Evolutionary conservation across 345 rosid species (phyloP).

Genomic region (Populus deltoides): DNA sequence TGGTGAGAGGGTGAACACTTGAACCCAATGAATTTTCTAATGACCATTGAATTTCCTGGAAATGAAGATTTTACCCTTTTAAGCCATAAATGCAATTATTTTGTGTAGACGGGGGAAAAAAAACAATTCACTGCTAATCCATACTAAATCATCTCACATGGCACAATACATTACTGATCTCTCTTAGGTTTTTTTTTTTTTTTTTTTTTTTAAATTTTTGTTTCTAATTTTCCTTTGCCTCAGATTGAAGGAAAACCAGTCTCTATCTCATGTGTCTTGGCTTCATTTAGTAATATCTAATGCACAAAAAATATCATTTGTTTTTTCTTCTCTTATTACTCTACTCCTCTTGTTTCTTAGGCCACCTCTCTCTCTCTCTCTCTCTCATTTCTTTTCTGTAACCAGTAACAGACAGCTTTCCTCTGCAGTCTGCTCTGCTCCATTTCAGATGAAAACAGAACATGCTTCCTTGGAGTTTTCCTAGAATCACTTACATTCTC

Average conservation of each 20-base stretch:
- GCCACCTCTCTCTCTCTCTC: neutral
- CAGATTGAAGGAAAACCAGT: neutral
- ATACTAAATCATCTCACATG: too few relatives aligned
- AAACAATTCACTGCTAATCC: too few relatives aligned
- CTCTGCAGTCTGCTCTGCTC: slow-evolving; percentile 23
- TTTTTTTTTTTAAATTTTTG: neutral
- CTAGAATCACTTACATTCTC: slow-evolving; percentile 1
- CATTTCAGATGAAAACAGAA: slow-evolving; percentile 13
- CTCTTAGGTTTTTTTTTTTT: too few relatives aligned
- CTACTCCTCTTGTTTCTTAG: neutral
- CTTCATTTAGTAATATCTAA: neutral
- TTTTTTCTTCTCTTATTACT: slow-evolving; percentile 3
- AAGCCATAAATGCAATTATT: too few relatives aligned
- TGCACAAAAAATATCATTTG: neutral
- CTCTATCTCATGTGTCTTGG: neutral
- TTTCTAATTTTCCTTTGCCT: slow-evolving; percentile 13
- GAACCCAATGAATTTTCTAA: neutral
- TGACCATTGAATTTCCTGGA: too few relatives aligned
- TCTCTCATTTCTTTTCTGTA: neutral
- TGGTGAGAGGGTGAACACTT: slow-evolving; percentile 8
- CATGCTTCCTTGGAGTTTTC: slow-evolving; percentile 14
- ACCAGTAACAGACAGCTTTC: slow-evolving; percentile 10
- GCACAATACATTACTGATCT: too few relatives aligned
- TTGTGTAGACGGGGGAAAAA: too few relatives aligned
- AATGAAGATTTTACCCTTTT: too few relatives aligned